A percentile compares a stretch with the other conserved stretches of the same genome.
These are phyloP conservation scores for Didymellaceae sp. DNA, from an alignment of 2,329 filamentous ascomycete genomes.

Conservation along the genomic window DNA sequence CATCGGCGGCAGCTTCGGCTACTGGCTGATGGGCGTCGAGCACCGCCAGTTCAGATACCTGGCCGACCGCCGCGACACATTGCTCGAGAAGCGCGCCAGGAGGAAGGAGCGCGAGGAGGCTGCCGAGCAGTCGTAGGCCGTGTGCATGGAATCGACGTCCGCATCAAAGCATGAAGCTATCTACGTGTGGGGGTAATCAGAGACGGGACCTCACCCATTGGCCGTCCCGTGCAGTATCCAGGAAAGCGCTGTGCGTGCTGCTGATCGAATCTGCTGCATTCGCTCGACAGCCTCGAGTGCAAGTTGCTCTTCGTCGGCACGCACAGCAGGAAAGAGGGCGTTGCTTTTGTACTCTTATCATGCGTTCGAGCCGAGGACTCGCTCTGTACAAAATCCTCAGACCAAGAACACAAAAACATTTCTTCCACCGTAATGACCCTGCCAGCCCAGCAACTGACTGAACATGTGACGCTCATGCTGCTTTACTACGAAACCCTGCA, in stretches of 20 bases:
- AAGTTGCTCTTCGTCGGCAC: background rate
- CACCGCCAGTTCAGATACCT: conserved; percentile 79
- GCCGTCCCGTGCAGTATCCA: background rate
- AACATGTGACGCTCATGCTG: no score
- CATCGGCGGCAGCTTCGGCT: conserved; percentile 89
- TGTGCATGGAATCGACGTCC: background rate
- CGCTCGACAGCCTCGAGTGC: conserved; percentile 5
- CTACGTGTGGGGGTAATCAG: conserved; percentile 14
- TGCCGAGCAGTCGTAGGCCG: conserved; percentile 28
- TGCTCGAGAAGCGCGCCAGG: conserved; percentile 89
- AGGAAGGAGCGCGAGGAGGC: conserved; percentile 69
- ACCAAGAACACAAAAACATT: conserved; percentile 19
- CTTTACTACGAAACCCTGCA: background rate
- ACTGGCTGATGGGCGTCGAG: conserved; percentile 94
- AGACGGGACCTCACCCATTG: conserved; percentile 1
- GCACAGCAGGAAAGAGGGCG: conserved; percentile 3
- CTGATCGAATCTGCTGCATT: conserved; percentile 14
- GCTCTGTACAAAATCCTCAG: conserved; percentile 41
- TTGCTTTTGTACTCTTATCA: conserved; percentile 29
- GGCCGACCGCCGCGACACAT: conserved; percentile 75
- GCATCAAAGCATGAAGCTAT: no score
- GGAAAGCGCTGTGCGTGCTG: background rate
- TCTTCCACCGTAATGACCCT: background rate
- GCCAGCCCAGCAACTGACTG: no score
- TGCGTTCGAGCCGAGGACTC: conserved; percentile 41